Conservation (phyloP, 2,329 filamentous ascomycete genomes). For the Hymenotorrendiella dingleyae region DNA sequence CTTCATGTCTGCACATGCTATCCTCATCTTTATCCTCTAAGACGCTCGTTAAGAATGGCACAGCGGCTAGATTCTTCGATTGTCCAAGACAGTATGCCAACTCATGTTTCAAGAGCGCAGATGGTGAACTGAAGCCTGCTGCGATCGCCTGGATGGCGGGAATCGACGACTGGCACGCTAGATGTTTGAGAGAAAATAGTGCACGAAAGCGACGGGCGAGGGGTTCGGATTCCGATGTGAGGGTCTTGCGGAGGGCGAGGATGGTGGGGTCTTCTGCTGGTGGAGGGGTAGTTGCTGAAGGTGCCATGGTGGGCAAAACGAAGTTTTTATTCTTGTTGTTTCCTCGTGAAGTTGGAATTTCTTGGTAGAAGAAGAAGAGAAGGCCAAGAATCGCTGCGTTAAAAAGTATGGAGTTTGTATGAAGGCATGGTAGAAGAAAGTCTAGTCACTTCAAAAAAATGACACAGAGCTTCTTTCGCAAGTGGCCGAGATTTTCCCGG, state of each 20-base stretch:
- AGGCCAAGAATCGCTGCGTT: too few relatives aligned
- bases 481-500: too few relatives aligned
- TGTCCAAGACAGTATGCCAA: constrained; percentile 96
- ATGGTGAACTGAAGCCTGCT: constrained; percentile 76
- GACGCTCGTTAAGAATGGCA: constrained; percentile 66
- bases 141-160: constrained; percentile 75
- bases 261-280: constrained; percentile 33
- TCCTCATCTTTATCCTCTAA: constrained; percentile 78
- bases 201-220: constrained; percentile 90
- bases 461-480: too few relatives aligned
- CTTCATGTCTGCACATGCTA: constrained; percentile 93
- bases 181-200: constrained; percentile 94
- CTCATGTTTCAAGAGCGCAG: constrained; percentile 91
- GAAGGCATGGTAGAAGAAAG: too few relatives aligned
- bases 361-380: too few relatives aligned
- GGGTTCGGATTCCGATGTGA: constrained; percentile 73
- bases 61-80: constrained; percentile 69
- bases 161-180: constrained; percentile 61
- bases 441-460: too few relatives aligned
- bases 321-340: too few relatives aligned
- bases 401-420: too few relatives aligned
- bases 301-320: too few relatives aligned
- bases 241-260: constrained; percentile 58
- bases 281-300: constrained; percentile 27
- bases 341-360: too few relatives aligned